A percentile compares a stretch with the other conserved stretches of the same genome.
phyloP scores from a whole-genome alignment of 805 yeast species.

The Isabelozyma rhagii region DNA sequence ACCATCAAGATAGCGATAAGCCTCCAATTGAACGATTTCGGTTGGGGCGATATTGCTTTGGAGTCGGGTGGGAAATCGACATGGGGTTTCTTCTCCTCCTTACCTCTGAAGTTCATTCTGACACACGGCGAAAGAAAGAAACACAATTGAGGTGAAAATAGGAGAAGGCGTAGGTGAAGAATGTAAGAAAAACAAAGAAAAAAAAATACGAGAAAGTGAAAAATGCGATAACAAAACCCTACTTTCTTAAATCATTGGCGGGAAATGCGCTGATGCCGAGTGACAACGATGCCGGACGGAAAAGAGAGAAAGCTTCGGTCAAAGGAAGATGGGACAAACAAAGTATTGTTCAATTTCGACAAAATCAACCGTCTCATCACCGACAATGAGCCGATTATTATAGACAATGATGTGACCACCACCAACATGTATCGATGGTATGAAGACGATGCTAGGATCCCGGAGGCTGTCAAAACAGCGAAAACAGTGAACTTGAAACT shows the following conservation, averaged over 20 bases:
- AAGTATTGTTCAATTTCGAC: conserved; percentile 33
- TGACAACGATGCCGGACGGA: neutral
- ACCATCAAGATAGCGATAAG: conserved; percentile 7
- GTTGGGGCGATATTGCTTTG: neutral
- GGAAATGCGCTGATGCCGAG: neutral
- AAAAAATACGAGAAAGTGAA: neutral
- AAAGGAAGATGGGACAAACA: conserved; percentile 5
- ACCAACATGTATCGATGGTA: conserved; percentile 10
- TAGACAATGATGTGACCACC: conserved; percentile 4
- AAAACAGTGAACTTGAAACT: conserved; percentile 7
- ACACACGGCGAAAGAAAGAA: neutral
- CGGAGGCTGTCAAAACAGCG: conserved; percentile 1
- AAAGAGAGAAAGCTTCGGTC: conserved; percentile 1
- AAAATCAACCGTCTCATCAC: conserved; percentile 22
- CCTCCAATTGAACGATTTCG: conserved; percentile 4
- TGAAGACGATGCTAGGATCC: conserved; percentile 8
- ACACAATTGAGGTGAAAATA: neutral
- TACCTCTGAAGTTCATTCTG: conserved; percentile 18
- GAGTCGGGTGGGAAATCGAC: neutral
- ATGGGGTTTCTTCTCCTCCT: conserved; percentile 8
- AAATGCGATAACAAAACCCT: too few species aligned
- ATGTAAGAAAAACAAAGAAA: neutral
- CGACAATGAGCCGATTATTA: conserved; percentile 13
- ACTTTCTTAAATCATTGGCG: too few species aligned
- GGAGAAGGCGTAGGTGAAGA: neutral